Base-by-base conservation (phyloP, 345 rosid species). In the Populus simonii region DNA sequence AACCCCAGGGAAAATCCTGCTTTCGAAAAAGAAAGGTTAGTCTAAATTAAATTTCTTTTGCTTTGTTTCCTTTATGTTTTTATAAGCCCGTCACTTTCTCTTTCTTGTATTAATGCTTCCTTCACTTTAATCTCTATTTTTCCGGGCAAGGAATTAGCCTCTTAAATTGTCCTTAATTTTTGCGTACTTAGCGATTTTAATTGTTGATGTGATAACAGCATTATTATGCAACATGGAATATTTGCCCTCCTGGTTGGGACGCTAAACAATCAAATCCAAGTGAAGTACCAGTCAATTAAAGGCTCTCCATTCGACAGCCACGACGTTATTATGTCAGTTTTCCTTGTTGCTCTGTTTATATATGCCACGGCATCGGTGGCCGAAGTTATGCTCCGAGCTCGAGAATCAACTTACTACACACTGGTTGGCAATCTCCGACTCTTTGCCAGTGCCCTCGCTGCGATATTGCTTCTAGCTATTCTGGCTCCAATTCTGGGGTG, bases 281-380 rank as follows among this genome's bases (percentile, higher is more conserved):
- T 69, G 55, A 69, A 69, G 20, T 69, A 12, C 20, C 55, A 35
- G 2, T 41, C 55, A 4, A n/a, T 17, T 1, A 27, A 69, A 20
- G 72, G 12, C 20, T 39, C 72, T 69, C 43, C 72, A 23, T 69
- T 69, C 12, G 72, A 69, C 16, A 69, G 25, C 23, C 72, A 69
- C 72, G 45, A 41, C 7, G 31, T 9, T 12, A 43, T n/a, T 8
- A 69, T 69, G 17, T 51, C 49, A 5, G 4, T 25, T 7, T 69
- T 69, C 13, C 20, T 69, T 43, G 35, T 69, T n/a, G 55, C 53
- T 41, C 53, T 69, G 3, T 43, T 69, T 51, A 22, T 69, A 0
- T 69, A 69, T n/a, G 72, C 31, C 31, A 41, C 47, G 4, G 29
- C 72, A 69, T 39, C 53, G 72, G 55, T 51, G 8, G 47, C 5